Evolutionary conservation across 1,284 basidiomycete genomes (phyloP), one percentile per base, ranked within the genome.

Genomic region (Austropuccinia psidii): DNA sequence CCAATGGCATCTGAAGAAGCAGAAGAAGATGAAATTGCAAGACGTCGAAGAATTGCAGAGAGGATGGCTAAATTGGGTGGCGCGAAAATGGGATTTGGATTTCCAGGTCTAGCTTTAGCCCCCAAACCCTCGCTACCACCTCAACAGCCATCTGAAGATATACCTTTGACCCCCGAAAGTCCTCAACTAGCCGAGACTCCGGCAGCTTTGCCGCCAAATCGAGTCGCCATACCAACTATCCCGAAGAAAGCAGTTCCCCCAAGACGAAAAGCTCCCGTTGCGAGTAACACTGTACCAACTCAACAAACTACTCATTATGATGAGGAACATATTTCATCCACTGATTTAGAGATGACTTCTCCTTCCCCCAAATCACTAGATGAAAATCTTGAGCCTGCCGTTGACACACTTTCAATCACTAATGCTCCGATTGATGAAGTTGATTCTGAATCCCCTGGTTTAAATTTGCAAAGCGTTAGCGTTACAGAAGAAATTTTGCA

Each of bases 31-130:
- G 69, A 72, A 4, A 21, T 73, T 2, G 52, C 49, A 11, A 35
- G 70, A 39, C 70, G 70, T 11, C 49, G 61, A 52, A 52, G 70
- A 29, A 73, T 73, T 35, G 70, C 70, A 8, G 60, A 64, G 41
- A 49, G 70, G 15, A 73, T 73, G 70, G 70, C 70, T 24, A 73
- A 73, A 52, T 43, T 73, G 19, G 70, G 70, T 47, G 70, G 70
- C 24, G 70, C 70, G 6, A 73, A 64, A 54, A 73, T 73, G 70
- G 70, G 70, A 2, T 73, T 73, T 49, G 70, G 70, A 9, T 39
- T 73, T 35, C 70, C 70, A 33, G 70, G 70, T 39, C 61, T 55
- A 5, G 41, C 55, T n/a, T 15, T 57, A 24, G 33, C 45, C 35
- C 50, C 50, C 47, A 65, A 64, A 37, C 60, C 70, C 27, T 52